These are phyloP conservation scores for Diaporthe velutina DNA, from an alignment of 2,329 filamentous ascomycete genomes.

Conservation along the genomic window DNA sequence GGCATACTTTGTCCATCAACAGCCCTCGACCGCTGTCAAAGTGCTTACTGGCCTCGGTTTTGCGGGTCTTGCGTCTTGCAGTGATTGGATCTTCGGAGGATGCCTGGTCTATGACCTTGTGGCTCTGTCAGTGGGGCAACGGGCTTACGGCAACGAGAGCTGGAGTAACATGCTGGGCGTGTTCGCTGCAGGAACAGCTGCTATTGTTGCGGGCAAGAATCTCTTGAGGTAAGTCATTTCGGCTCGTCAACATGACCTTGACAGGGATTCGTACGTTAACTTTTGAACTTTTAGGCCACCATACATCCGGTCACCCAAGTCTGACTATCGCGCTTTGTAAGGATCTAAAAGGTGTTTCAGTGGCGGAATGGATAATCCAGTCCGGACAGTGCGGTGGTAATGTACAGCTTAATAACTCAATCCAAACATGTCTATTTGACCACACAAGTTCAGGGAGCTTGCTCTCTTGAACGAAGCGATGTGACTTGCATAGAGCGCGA, in stretches of 20 bases:
- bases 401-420: neutral
- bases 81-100: constrained; percentile 72
- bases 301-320: neutral
- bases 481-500: neutral
- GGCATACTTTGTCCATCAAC: constrained; percentile 64
- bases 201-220: constrained; percentile 66
- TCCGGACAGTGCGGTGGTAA: too few relatives aligned
- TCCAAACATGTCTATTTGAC: too few relatives aligned
- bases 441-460: too few relatives aligned
- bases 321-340: constrained; percentile 17
- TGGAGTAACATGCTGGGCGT: constrained; percentile 65
- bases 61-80: constrained; percentile 59
- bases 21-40: constrained; percentile 61
- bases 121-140: constrained; percentile 66
- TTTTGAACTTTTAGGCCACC: constrained; percentile 42
- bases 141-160: constrained; percentile 52
- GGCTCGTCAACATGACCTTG: too few relatives aligned
- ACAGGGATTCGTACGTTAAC: too few relatives aligned
- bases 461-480: neutral
- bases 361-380: too few relatives aligned
- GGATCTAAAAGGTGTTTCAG: neutral
- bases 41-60: constrained; percentile 67
- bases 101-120: constrained; percentile 71
- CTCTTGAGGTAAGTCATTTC: constrained; percentile 56
- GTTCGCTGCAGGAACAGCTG: constrained; percentile 65